phyloP scores from a whole-genome alignment of 495 filamentous ascomycete species.

The Neurospora hispaniola region DNA sequence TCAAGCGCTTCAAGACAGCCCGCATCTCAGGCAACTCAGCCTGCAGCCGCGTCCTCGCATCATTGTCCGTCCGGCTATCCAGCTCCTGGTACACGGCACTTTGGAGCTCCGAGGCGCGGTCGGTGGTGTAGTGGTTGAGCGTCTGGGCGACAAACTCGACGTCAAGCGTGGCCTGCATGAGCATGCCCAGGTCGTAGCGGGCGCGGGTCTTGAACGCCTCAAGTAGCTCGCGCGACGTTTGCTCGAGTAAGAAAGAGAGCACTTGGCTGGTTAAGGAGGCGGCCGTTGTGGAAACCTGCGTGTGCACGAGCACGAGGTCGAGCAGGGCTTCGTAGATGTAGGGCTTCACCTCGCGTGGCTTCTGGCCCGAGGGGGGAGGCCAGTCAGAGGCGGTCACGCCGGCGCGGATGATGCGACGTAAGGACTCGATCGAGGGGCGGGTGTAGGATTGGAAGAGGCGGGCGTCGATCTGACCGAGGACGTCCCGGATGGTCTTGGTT shows the following conservation, averaged over 20 bases:
- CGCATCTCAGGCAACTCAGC: conserved; percentile 84
- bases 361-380: conserved; percentile 46
- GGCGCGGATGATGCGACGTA: conserved; percentile 54
- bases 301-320: conserved; percentile 75
- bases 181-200: conserved; percentile 60
- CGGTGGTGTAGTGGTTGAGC: conserved; percentile 72
- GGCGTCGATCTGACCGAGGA: conserved; percentile 77
- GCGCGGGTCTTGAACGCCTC: conserved; percentile 56
- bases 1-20: conserved; percentile 66
- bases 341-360: conserved; percentile 65
- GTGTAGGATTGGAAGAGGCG: conserved; percentile 88
- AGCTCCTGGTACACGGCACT: conserved; percentile 82
- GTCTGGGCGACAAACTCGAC: conserved; percentile 96
- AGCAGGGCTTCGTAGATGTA: conserved; percentile 86
- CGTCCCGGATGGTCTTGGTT: conserved; percentile 77
- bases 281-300: conserved; percentile 78
- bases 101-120: conserved; percentile 68
- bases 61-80: conserved; percentile 75
- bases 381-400: conserved; percentile 63
- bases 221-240: conserved; percentile 59
- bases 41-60: conserved; percentile 68
- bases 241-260: conserved; percentile 69
- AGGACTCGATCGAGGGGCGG: conserved; percentile 50
- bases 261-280: conserved; percentile 60
- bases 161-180: conserved; percentile 95